These are phyloP conservation scores for Plasmodium yoelii DNA, from an alignment of 169 alveolate genomes.

Conservation along the genomic window DNA sequence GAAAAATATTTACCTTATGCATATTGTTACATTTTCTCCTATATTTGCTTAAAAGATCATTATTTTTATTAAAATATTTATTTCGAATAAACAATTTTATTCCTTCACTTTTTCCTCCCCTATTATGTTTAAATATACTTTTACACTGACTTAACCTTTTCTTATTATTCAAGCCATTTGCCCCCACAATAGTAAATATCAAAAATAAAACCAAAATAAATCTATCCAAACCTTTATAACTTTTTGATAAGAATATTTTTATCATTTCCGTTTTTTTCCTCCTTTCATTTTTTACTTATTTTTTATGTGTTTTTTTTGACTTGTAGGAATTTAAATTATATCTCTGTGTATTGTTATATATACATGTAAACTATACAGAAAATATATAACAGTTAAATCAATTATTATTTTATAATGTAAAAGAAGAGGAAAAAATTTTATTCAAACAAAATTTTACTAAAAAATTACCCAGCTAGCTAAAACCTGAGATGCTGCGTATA, in stretches of 20 bases:
- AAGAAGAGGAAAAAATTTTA: no score
- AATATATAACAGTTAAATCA: no score
- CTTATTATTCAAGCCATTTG: background rate
- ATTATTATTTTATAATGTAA: no score
- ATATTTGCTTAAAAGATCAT: background rate
- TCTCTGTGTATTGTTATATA: no score
- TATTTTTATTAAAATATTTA: background rate
- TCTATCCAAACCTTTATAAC: conserved; percentile 2
- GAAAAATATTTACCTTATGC: conserved; percentile 26
- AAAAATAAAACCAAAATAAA: conserved; percentile 24
- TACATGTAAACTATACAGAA: no score
- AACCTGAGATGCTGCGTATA: no score
- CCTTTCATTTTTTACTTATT: conserved; percentile 8
- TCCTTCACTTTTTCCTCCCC: background rate
- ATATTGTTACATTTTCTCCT: background rate
- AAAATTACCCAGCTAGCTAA: no score
- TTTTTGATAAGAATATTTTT: conserved; percentile 43
- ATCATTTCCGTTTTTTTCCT: conserved; percentile 51
- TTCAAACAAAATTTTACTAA: no score
- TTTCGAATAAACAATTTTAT: conserved; percentile 2
- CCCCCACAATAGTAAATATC: background rate
- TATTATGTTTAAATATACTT: background rate
- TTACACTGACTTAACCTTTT: background rate
- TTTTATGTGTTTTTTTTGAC: conserved; percentile 5
- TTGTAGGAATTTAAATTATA: no score